A percentile compares a stretch with the other conserved stretches of the same genome.
Conservation (phyloP, 1,284 basidiomycete genomes). For the Heterobasidion parviporum region DNA sequence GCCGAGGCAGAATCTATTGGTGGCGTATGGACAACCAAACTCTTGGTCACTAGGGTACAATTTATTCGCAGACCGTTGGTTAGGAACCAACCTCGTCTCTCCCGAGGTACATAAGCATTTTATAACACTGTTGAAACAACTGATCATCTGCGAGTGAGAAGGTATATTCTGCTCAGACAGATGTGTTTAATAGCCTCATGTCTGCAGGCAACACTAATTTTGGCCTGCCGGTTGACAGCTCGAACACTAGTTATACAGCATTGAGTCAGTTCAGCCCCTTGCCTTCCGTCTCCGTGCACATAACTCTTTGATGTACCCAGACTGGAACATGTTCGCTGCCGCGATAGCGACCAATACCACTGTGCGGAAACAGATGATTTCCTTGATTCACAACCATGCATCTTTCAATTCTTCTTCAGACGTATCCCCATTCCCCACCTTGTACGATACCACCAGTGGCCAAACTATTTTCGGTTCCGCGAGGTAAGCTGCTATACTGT, state of each 20-base stretch:
- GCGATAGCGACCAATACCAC: constrained; percentile 4
- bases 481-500: too few relatives aligned
- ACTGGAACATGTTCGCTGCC: constrained; percentile 10
- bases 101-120: too few relatives aligned
- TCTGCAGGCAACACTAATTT: neutral
- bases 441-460: constrained; percentile 2
- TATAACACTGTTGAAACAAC: too few relatives aligned
- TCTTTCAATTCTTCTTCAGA: constrained; percentile 1
- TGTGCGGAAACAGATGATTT: constrained; percentile 3
- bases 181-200: neutral
- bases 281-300: too few relatives aligned
- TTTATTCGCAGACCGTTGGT: constrained; percentile 30
- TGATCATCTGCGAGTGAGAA: constrained; percentile 1
- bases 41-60: constrained; percentile 42
- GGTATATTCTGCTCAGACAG: neutral
- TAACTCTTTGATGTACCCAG: constrained; percentile 1
- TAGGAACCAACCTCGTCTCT: constrained; percentile 20
- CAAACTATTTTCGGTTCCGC: neutral
- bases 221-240: constrained; percentile 1
- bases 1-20: constrained; percentile 5
- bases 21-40: constrained; percentile 16
- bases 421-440: constrained; percentile 1
- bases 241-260: neutral
- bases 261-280: too few relatives aligned
- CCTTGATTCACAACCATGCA: too few relatives aligned